Evolutionary conservation across 1,284 basidiomycete genomes (phyloP), one percentile per base, ranked within the genome.

Genomic region (Exobasidium cylindrosporum): DNA sequence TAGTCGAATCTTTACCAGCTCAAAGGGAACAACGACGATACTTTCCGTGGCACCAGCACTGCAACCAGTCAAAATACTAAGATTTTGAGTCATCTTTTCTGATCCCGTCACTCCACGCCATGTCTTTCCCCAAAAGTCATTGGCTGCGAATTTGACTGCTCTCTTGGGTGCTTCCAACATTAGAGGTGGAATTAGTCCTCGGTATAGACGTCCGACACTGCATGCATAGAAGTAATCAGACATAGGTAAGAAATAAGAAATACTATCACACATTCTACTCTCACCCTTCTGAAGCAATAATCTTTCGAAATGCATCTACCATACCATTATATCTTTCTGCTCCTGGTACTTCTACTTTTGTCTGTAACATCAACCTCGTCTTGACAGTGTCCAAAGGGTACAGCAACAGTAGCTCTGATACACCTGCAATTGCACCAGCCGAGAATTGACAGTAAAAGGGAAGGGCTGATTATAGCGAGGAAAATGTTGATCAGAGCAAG

Each of bases 141-240:
- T 92, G 3, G 90, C 84, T 7, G 83, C 93, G 63, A 83, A 99
- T 85, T 99, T 99, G 64, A 94, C 89, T 21, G 95, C 95, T 82
- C 95, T 87, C 83, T 99, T 99, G 3, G 95, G 96, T 24, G 96
- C 96, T 82, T 99, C 95, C 60, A 98, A 84, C 78, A 97, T 86
- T 28, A 99, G 82, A 23, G 96, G 96, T 5, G 96, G 92, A 23
- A 93, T 87, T 62, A 99, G 87, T 68, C 95, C 95, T 82, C 94
- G 86, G 83, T 98, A 98, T 64, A 98, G 82, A 54, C 91, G 85
- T 52, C 90, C 87, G 58, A 86, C 82, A 57, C 92, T 95, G 54
- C 40, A 30, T 58, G 59, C 35, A 52, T 44, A 56, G 71, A 65
- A 71, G 69, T 63, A 13, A 40, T 40, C 31, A 52, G 1, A n/a